Evolutionary conservation across 2,329 filamentous ascomycete genomes (phyloP).

Genomic region (Metarhizium brunneum): DNA sequence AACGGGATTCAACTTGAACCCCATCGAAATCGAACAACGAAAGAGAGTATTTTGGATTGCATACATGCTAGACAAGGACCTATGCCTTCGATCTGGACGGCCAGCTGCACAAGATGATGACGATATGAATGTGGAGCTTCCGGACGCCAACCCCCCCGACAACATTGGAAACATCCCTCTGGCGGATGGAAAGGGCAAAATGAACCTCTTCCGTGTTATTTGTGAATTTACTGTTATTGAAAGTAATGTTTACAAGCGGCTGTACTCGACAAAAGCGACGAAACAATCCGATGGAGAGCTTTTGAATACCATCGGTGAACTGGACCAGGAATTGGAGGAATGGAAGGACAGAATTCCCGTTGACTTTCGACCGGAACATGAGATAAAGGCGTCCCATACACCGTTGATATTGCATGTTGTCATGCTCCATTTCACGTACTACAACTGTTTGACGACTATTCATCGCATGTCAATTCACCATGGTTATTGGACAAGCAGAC

Average conservation of each 20-base stretch:
- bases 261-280: conserved; percentile 88
- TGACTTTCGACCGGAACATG: conserved; percentile 93
- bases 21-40: conserved; percentile 85
- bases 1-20: conserved; percentile 85
- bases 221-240: conserved; percentile 88
- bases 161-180: conserved; percentile 92
- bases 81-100: conserved; percentile 49
- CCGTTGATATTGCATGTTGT: conserved; percentile 92
- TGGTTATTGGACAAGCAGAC: conserved; percentile 91
- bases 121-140: conserved; percentile 90
- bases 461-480: conserved; percentile 98
- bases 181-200: conserved; percentile 78
- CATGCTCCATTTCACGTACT: conserved; percentile 92
- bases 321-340: conserved; percentile 80
- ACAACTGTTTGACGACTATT: conserved; percentile 95
- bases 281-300: conserved; percentile 89
- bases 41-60: conserved; percentile 59
- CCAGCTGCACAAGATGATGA: conserved; percentile 55
- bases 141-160: conserved; percentile 81
- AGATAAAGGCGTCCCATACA: conserved; percentile 87
- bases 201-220: conserved; percentile 91
- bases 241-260: conserved; percentile 82
- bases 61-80: conserved; percentile 56
- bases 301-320: conserved; percentile 88
- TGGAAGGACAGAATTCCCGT: conserved; percentile 96